Conservation (phyloP, 805 yeast species). For the Candida nonsorbophila region DNA sequence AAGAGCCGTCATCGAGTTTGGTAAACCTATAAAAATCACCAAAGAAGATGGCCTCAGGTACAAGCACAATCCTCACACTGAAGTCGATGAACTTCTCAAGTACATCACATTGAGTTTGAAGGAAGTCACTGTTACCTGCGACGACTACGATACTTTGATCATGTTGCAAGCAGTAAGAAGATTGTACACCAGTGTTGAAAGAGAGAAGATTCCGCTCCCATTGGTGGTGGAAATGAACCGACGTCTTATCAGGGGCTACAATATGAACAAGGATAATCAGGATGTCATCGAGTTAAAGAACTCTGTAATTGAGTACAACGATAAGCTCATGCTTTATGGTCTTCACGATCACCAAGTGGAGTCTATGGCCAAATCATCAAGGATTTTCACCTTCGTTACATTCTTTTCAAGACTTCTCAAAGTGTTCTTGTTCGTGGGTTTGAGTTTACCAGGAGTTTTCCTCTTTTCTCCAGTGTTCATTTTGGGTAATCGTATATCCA, state of each 20-base stretch:
- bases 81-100: slow-evolving; percentile 22
- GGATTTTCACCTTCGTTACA: slow-evolving; percentile 14
- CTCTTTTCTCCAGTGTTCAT: slow-evolving; percentile 38
- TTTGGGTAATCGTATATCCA: slow-evolving; percentile 26
- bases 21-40: slow-evolving; percentile 33
- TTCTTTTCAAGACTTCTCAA: slow-evolving; percentile 21
- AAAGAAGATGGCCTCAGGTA: slow-evolving; percentile 22
- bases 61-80: slow-evolving; percentile 17
- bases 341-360: slow-evolving; percentile 40
- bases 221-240: slow-evolving; percentile 39
- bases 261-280: slow-evolving; percentile 25
- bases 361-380: slow-evolving; percentile 16
- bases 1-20: slow-evolving; percentile 38
- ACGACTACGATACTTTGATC: slow-evolving; percentile 38
- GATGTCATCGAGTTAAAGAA: slow-evolving; percentile 26
- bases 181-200: slow-evolving; percentile 27
- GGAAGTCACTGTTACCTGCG: slow-evolving; percentile 37
- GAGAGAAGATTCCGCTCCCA: slow-evolving; percentile 34
- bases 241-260: slow-evolving; percentile 31
- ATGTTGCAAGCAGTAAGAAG: slow-evolving; percentile 39
- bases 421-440: slow-evolving; percentile 22
- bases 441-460: slow-evolving; percentile 33
- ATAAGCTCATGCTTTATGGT: slow-evolving; percentile 23
- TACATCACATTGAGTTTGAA: slow-evolving; percentile 26
- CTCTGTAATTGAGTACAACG: slow-evolving; percentile 29